These are phyloP conservation scores for Trichosphaerium sp. DNA, from an alignment of 78 protist genomes.

Conservation along the genomic window DNA sequence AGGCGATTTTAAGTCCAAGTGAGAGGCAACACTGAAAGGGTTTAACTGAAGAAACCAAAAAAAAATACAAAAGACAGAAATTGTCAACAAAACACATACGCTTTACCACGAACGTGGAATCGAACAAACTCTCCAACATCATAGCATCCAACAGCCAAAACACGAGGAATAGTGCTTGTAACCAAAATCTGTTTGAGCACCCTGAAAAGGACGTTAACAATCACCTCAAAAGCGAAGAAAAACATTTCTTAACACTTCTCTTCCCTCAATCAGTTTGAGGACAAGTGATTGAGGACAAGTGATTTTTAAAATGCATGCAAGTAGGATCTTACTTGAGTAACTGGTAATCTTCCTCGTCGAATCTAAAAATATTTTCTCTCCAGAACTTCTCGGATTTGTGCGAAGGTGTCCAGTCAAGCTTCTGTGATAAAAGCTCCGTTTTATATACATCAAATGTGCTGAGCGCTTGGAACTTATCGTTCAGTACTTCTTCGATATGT, in stretches of 20 bases:
- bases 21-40: conserved; percentile 8
- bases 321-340: too few relatives aligned
- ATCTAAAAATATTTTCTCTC: conserved; percentile 62
- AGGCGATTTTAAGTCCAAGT: conserved; percentile 34
- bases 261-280: too few relatives aligned
- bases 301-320: too few relatives aligned
- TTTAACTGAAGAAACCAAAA: not conserved
- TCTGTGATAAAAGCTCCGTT: conserved; percentile 48
- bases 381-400: conserved; percentile 84
- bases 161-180: not conserved
- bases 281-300: too few relatives aligned
- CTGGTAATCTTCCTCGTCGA: conserved; percentile 63
- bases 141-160: conserved; percentile 76
- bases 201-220: not conserved
- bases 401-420: conserved; percentile 79
- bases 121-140: conserved; percentile 83
- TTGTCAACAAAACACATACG: not conserved
- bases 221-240: too few relatives aligned
- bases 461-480: conserved; percentile 16
- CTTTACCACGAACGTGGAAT: conserved; percentile 72
- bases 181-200: not conserved
- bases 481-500: conserved; percentile 10
- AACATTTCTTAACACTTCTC: too few relatives aligned
- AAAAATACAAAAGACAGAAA: not conserved
- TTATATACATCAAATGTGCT: conserved; percentile 60